Conservation (phyloP, 441 rosid species). For the Metrosideros polymorpha region DNA sequence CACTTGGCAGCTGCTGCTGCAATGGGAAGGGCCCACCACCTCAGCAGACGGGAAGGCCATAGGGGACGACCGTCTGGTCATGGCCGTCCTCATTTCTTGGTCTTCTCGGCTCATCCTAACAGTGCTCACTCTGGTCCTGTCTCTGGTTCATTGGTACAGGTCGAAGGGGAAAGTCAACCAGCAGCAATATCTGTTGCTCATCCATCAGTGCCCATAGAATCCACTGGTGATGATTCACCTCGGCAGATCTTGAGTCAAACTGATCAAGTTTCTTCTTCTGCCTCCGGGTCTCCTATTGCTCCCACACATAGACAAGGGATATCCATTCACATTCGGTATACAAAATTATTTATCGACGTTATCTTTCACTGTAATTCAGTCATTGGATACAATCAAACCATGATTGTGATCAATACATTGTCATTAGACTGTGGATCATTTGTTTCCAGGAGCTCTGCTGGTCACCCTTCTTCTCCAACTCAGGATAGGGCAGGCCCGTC, state of each 20-base stretch:
- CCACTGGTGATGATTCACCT: slow-evolving; percentile 16
- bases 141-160: slow-evolving; percentile 8
- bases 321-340: slow-evolving; percentile 30
- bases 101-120: slow-evolving; percentile 29
- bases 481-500: slow-evolving; percentile 36
- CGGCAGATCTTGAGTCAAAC: slow-evolving; percentile 13
- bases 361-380: not conserved
- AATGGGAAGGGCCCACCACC: slow-evolving; percentile 31
- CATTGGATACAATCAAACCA: not conserved
- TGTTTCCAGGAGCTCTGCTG: slow-evolving; percentile 13
- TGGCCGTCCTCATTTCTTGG: slow-evolving; percentile 23
- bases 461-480: slow-evolving; percentile 19
- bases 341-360: not conserved
- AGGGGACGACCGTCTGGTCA: slow-evolving; percentile 28
- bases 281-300: slow-evolving; percentile 18
- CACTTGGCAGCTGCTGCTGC: slow-evolving; percentile 43
- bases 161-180: slow-evolving; percentile 20
- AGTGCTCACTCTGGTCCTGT: slow-evolving; percentile 19
- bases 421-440: not conserved
- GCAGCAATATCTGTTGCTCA: slow-evolving; percentile 9
- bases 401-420: not conserved
- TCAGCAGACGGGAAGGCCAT: slow-evolving; percentile 30
- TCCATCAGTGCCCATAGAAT: slow-evolving; percentile 13
- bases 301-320: slow-evolving; percentile 19
- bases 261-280: slow-evolving; percentile 19